Evolutionary conservation across 129 eudicot genomes (phyloP).

Genomic region (Flaveria linearis): DNA sequence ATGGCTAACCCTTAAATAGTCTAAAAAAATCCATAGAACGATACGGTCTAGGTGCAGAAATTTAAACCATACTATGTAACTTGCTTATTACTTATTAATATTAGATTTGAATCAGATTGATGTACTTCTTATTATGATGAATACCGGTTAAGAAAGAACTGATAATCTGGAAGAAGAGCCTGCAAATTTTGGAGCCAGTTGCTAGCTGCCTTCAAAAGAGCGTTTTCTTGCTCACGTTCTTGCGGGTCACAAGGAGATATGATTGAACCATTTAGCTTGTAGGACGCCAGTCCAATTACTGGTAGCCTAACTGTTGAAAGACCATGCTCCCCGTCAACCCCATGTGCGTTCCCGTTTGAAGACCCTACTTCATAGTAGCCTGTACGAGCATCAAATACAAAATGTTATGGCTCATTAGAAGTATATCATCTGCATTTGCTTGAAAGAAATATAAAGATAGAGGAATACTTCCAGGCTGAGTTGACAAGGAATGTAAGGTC

Average conservation of each 20-base stretch:
- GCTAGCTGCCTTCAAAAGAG: conserved; percentile 52
- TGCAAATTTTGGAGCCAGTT: conserved; percentile 60
- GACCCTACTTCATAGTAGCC: conserved; percentile 22
- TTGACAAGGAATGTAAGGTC: conserved; percentile 62
- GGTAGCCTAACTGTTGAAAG: conserved; percentile 53
- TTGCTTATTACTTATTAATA: neutral
- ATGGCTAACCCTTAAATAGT: neutral
- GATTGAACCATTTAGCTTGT: conserved; percentile 56
- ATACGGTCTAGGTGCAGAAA: neutral
- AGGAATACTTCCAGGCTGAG: conserved; percentile 44
- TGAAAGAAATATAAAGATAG: conserved; percentile 16
- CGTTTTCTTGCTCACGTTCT: conserved; percentile 49
- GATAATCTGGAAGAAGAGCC: conserved; percentile 57
- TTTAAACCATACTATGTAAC: conserved; percentile 1
- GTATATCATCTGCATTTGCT: neutral
- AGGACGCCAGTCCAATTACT: conserved; percentile 64
- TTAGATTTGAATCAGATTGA: neutral
- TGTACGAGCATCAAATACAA: conserved; percentile 22
- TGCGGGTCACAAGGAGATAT: conserved; percentile 43
- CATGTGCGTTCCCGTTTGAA: conserved; percentile 19
- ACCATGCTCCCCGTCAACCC: conserved; percentile 9
- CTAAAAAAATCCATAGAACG: neutral
- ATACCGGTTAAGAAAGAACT: conserved; percentile 41
- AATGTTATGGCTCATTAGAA: conserved; percentile 1
- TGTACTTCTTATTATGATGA: neutral